Percentiles rank a stretch among this genome's conserved stretches.
phyloP scores from a whole-genome alignment of 371 early-diverging fungal genomes.

The Blakeslea trispora region DNA sequence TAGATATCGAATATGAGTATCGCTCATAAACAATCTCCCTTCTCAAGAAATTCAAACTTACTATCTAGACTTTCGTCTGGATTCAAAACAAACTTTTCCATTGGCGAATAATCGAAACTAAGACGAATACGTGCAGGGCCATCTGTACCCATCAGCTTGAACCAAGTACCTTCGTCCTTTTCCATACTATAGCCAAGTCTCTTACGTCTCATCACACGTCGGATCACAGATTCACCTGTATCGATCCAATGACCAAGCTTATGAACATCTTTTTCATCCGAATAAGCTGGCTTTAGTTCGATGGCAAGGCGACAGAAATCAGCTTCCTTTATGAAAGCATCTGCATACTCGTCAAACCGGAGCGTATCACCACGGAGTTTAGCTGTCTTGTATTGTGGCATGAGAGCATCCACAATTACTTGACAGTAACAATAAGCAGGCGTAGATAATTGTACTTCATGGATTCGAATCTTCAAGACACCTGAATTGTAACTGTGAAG shows the following conservation, averaged over 20 bases:
- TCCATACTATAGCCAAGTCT: conserved; percentile 21
- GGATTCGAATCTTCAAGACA: conserved; percentile 40
- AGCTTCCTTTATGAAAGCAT: conserved; percentile 63
- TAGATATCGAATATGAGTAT: conserved; percentile 19
- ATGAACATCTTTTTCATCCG: conserved; percentile 35
- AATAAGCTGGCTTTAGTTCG: conserved; percentile 43
- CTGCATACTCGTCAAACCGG: conserved; percentile 44
- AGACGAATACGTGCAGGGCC: conserved; percentile 48
- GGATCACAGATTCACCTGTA: conserved; percentile 32
- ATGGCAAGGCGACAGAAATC: conserved; percentile 64
- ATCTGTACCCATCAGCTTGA: conserved; percentile 40
- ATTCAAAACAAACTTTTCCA: conserved; percentile 49
- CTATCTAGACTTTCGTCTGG: conserved; percentile 65
- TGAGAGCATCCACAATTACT: conserved; percentile 39
- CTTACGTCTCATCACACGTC: conserved; percentile 36
- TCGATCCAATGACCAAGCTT: conserved; percentile 45
- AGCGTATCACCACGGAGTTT: conserved; percentile 39
- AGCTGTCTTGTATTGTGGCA: conserved; percentile 45
- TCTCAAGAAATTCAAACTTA: too few species aligned
- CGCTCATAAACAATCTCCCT: too few species aligned
- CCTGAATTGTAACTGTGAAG: conserved; percentile 41
- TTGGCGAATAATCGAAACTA: conserved; percentile 53
- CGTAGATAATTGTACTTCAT: conserved; percentile 39
- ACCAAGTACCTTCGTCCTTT: conserved; percentile 36
- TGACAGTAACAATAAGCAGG: conserved; percentile 34